A percentile compares a stretch with the other conserved stretches of the same genome.
phyloP scores from a whole-genome alignment of 257 asterid species.

The Handroanthus guayacan region DNA sequence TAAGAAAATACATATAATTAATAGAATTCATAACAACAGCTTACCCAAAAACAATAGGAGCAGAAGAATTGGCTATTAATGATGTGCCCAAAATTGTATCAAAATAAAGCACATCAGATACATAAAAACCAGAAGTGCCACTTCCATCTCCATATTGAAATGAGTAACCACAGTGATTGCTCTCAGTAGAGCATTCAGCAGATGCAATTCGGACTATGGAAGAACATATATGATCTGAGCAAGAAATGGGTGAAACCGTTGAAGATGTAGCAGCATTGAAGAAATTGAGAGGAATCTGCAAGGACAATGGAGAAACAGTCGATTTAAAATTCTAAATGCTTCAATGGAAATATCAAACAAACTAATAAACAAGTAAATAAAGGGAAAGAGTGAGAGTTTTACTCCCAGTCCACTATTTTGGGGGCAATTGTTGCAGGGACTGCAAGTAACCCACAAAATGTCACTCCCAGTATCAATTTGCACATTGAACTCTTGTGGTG shows the following conservation, averaged over 20 bases:
- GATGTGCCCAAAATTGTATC: constrained; percentile 75
- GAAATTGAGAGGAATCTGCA: constrained; percentile 80
- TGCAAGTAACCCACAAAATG: constrained; percentile 78
- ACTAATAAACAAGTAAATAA: constrained; percentile 14
- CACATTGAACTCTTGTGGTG: constrained; percentile 66
- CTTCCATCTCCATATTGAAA: constrained; percentile 91
- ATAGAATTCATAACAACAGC: constrained; percentile 34
- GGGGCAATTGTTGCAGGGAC: constrained; percentile 65
- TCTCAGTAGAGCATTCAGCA: constrained; percentile 69
- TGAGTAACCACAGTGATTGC: constrained; percentile 70
- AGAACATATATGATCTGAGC: constrained; percentile 71
- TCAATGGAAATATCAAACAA: not conserved
- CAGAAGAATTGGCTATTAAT: constrained; percentile 73
- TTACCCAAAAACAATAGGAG: constrained; percentile 89
- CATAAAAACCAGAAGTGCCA: constrained; percentile 81
- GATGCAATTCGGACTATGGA: constrained; percentile 63
- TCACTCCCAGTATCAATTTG: constrained; percentile 88
- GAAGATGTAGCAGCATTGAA: constrained; percentile 71
- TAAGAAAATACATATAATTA: constrained; percentile 12
- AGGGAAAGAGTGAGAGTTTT: constrained; percentile 30
- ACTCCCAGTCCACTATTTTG: constrained; percentile 65
- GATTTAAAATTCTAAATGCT: constrained; percentile 26
- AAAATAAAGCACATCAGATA: constrained; percentile 74
- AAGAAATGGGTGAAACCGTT: constrained; percentile 66
- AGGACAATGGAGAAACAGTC: constrained; percentile 16